These are phyloP conservation scores for Colletotrichum truncatum DNA, from an alignment of 2,329 filamentous ascomycete species.

Conservation along the genomic window DNA sequence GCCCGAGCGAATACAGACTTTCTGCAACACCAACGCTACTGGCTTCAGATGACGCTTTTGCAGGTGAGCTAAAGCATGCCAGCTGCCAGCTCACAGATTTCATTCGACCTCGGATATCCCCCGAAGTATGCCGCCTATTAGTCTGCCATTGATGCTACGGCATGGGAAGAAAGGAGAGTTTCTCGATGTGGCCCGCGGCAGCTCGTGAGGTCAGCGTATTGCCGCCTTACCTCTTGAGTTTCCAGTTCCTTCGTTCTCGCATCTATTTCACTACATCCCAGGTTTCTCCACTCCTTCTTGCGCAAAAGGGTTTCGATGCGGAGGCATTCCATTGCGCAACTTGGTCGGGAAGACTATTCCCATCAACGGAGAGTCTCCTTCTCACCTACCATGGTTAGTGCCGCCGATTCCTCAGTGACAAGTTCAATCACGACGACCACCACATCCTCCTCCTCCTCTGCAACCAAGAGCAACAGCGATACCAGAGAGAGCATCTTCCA, in stretches of 20 bases:
- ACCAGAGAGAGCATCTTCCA: not conserved
- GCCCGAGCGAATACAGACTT: not conserved
- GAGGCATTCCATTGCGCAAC: constrained; percentile 26
- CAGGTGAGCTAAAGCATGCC: constrained; percentile 22
- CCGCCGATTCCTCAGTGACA: constrained; percentile 10
- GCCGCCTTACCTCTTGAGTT: not conserved
- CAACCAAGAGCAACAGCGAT: constrained; percentile 5
- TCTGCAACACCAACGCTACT: constrained; percentile 1
- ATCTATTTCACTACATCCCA: not conserved
- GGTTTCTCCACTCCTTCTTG: not conserved
- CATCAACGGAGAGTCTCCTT: constrained; percentile 24
- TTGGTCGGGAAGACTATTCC: constrained; percentile 23
- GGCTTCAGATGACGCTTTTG: constrained; percentile 29
- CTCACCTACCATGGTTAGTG: constrained; percentile 24
- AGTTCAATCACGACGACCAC: constrained; percentile 13
- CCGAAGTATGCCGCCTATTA: not conserved
- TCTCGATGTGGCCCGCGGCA: not conserved
- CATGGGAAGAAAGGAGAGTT: not conserved
- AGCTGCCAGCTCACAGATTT: not conserved
- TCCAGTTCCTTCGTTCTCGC: not conserved
- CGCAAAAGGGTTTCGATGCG: constrained; percentile 7
- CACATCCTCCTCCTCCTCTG: constrained; percentile 6
- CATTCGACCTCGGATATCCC: constrained; percentile 14
- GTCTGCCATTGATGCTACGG: constrained; percentile 7
- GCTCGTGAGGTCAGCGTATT: not conserved